Conservation (phyloP, 163 green algal genomes). For the Coccomyxa subellipsoidea region DNA sequence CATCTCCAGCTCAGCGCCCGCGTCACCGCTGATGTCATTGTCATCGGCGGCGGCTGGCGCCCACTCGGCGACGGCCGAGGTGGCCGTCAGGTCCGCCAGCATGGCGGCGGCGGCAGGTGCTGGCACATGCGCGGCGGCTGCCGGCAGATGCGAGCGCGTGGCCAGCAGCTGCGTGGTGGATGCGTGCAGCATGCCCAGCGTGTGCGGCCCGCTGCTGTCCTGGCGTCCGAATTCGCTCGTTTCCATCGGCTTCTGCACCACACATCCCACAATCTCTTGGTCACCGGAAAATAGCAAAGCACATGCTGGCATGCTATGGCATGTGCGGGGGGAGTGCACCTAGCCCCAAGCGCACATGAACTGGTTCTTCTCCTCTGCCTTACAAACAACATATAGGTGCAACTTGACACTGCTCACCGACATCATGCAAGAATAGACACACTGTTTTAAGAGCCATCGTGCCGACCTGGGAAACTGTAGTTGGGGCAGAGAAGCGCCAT, state of each 20-base stretch:
- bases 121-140: background rate
- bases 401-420: too few relatives aligned
- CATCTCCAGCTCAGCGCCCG: background rate
- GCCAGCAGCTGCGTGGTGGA: slow-evolving; percentile 34
- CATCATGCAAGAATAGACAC: too few relatives aligned
- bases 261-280: background rate
- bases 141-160: background rate
- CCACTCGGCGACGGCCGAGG: background rate
- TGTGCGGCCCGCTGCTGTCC: slow-evolving; percentile 41
- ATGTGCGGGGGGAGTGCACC: too few relatives aligned
- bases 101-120: slow-evolving; percentile 10
- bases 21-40: background rate
- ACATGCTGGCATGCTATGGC: too few relatives aligned
- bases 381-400: too few relatives aligned
- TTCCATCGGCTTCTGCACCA: background rate
- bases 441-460: too few relatives aligned
- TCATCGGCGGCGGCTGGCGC: background rate
- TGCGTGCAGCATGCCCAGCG: slow-evolving; percentile 25
- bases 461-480: too few relatives aligned
- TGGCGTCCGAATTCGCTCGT: slow-evolving; percentile 4
- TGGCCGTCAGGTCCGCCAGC: background rate
- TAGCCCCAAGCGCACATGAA: too few relatives aligned
- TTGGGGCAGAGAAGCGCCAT: too few relatives aligned
- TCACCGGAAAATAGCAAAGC: too few relatives aligned
- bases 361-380: too few relatives aligned